Conservation (phyloP, 2,329 filamentous ascomycete species). For the Ilyonectria robusta region DNA sequence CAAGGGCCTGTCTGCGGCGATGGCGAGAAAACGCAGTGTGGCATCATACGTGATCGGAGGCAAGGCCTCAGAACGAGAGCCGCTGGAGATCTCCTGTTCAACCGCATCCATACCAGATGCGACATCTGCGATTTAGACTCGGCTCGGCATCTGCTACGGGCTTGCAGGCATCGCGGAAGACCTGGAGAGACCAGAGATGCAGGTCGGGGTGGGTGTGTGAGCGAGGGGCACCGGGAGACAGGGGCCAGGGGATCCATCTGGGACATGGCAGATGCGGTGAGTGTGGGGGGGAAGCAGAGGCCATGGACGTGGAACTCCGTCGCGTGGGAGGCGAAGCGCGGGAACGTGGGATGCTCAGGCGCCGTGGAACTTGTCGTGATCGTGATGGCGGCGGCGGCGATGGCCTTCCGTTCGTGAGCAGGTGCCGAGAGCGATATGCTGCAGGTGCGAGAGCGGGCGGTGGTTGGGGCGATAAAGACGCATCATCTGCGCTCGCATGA, state of each 20-base stretch:
- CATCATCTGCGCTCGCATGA: background rate
- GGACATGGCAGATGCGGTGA: conserved; percentile 44
- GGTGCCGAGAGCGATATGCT: background rate
- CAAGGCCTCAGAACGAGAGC: conserved; percentile 14
- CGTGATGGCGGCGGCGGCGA: background rate
- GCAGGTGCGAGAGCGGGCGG: conserved; percentile 11
- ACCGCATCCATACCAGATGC: conserved; percentile 14
- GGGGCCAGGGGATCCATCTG: conserved; percentile 28
- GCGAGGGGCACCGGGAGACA: conserved; percentile 32
- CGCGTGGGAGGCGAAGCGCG: conserved; percentile 6
- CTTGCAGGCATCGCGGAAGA: conserved; percentile 21
- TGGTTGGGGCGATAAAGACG: conserved; percentile 21
- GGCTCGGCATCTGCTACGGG: conserved; percentile 22
- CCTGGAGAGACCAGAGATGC: conserved; percentile 10
- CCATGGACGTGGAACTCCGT: conserved; percentile 31
- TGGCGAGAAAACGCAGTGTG: conserved; percentile 4
- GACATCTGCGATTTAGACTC: conserved; percentile 20
- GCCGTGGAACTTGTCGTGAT: background rate
- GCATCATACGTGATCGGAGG: background rate
- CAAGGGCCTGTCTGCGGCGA: background rate
- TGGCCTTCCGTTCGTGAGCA: background rate
- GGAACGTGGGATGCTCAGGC: conserved; percentile 23
- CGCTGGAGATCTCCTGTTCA: conserved; percentile 15
- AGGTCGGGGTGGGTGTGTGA: conserved; percentile 22
- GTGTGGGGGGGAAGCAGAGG: conserved; percentile 39